These are phyloP conservation scores for Aspergillus melleus DNA, from an alignment of 2,329 filamentous ascomycete species.

Conservation along the genomic window DNA sequence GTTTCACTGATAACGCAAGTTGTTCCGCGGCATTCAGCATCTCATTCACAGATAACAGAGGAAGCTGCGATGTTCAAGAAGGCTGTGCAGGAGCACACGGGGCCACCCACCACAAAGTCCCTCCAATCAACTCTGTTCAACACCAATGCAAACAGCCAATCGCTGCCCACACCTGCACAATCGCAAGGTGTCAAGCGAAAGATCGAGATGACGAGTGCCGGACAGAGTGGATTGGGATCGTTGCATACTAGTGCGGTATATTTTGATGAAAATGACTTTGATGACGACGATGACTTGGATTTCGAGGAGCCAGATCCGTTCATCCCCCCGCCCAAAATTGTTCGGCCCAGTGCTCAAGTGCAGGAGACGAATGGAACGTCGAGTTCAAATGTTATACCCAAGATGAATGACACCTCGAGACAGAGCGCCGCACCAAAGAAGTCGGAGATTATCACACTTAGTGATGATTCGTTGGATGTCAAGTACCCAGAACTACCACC, in stretches of 20 bases:
- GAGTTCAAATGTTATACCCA: slow-evolving; percentile 4
- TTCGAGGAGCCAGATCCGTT: slow-evolving; percentile 34
- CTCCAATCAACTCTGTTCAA: slow-evolving; percentile 33
- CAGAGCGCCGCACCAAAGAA: neutral
- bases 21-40: slow-evolving; percentile 28
- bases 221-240: slow-evolving; percentile 38
- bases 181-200: slow-evolving; percentile 40
- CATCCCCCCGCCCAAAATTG: slow-evolving; percentile 21
- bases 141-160: slow-evolving; percentile 24
- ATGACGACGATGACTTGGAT: slow-evolving; percentile 77
- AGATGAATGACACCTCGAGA: neutral
- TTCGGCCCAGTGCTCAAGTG: slow-evolving; percentile 6
- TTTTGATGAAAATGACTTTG: slow-evolving; percentile 81
- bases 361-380: slow-evolving; percentile 6
- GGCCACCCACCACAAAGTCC: slow-evolving; percentile 28
- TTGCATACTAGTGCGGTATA: slow-evolving; percentile 53
- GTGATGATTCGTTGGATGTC: slow-evolving; percentile 24
- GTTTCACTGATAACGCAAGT: slow-evolving; percentile 18
- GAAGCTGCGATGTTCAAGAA: slow-evolving; percentile 41
- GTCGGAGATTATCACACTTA: slow-evolving; percentile 8
- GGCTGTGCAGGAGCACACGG: slow-evolving; percentile 41
- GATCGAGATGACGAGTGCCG: slow-evolving; percentile 33
- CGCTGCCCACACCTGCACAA: slow-evolving; percentile 24
- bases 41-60: slow-evolving; percentile 17
- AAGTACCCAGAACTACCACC: slow-evolving; percentile 40